Evolutionary conservation across 2,329 filamentous ascomycete species (phyloP).

Genomic region (Cladosporium sp.): DNA sequence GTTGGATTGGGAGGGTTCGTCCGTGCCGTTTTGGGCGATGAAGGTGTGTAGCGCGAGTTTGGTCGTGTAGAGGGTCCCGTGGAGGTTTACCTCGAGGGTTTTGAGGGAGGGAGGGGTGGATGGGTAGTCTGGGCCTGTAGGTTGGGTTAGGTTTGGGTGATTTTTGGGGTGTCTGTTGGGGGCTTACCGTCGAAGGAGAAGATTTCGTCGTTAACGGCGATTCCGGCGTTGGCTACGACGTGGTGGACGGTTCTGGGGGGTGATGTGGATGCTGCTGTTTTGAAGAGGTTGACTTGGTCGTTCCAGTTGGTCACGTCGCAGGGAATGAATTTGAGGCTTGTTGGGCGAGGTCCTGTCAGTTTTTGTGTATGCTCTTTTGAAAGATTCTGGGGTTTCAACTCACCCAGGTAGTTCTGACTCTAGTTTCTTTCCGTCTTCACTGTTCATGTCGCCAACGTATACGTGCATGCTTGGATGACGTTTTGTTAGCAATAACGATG

Average conservation of each 20-base stretch:
- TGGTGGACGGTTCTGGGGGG: constrained; percentile 17
- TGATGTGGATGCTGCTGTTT: constrained; percentile 10
- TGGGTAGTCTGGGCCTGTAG: constrained; percentile 13
- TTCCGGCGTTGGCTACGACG: constrained; percentile 18
- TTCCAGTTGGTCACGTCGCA: constrained; percentile 21
- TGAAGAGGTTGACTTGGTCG: constrained; percentile 19
- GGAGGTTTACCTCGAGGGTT: constrained; percentile 18
- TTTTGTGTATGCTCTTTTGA: constrained; percentile 16
- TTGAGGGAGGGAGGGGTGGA: constrained; percentile 24
- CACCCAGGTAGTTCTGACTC: constrained; percentile 21
- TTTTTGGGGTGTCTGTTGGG: not conserved
- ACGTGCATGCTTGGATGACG: constrained; percentile 18
- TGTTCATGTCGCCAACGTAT: constrained; percentile 26
- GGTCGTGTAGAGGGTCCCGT: constrained; percentile 18
- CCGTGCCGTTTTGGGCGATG: constrained; percentile 26
- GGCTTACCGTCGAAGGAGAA: constrained; percentile 15
- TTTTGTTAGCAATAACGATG: not conserved
- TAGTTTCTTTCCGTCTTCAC: constrained; percentile 20
- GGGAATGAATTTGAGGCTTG: constrained; percentile 21
- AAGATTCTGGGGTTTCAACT: constrained; percentile 5
- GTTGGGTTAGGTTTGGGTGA: not conserved
- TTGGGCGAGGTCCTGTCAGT: not conserved
- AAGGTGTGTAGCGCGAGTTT: constrained; percentile 27
- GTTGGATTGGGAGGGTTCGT: constrained; percentile 14
- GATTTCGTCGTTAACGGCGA: constrained; percentile 13